phyloP scores from a whole-genome alignment of 2,329 filamentous ascomycete genomes.

The Podosphaera xanthii region DNA sequence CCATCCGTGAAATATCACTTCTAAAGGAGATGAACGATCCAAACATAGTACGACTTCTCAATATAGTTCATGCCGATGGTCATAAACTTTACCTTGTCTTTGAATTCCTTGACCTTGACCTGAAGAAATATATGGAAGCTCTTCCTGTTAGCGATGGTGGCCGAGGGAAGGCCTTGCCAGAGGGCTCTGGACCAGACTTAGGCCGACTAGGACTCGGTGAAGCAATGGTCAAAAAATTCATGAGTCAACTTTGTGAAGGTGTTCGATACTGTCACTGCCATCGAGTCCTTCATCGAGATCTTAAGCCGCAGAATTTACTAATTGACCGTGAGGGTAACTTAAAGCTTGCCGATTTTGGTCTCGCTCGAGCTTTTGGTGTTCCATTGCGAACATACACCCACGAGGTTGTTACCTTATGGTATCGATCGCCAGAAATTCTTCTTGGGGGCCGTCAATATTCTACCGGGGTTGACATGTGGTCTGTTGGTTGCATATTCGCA shows the following conservation, averaged over 20 bases:
- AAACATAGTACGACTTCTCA: constrained; percentile 69
- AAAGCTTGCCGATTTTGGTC: constrained; percentile 75
- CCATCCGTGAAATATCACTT: constrained; percentile 82
- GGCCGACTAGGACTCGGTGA: constrained; percentile 50
- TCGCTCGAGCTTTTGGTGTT: constrained; percentile 77
- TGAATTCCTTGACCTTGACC: constrained; percentile 73
- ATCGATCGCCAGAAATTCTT: constrained; percentile 73
- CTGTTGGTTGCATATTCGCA: constrained; percentile 79
- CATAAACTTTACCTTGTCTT: constrained; percentile 89
- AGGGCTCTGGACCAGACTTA: constrained; percentile 42
- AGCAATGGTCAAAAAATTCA: constrained; percentile 77
- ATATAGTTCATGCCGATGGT: constrained; percentile 85
- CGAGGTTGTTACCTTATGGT: constrained; percentile 89
- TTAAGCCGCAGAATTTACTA: constrained; percentile 78
- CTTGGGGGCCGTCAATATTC: constrained; percentile 81
- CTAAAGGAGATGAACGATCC: constrained; percentile 87
- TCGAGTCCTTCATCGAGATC: constrained; percentile 64
- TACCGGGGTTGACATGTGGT: constrained; percentile 93
- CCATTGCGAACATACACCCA: constrained; percentile 82
- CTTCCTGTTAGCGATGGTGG: constrained; percentile 67
- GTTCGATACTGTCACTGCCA: constrained; percentile 77
- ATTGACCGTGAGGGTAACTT: constrained; percentile 73
- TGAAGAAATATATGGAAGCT: constrained; percentile 94
- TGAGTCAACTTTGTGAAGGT: constrained; percentile 67
- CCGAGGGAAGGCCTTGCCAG: constrained; percentile 63